Conservation (phyloP, 2,329 filamentous ascomycete species). For the Paracamarosporium sp. region DNA sequence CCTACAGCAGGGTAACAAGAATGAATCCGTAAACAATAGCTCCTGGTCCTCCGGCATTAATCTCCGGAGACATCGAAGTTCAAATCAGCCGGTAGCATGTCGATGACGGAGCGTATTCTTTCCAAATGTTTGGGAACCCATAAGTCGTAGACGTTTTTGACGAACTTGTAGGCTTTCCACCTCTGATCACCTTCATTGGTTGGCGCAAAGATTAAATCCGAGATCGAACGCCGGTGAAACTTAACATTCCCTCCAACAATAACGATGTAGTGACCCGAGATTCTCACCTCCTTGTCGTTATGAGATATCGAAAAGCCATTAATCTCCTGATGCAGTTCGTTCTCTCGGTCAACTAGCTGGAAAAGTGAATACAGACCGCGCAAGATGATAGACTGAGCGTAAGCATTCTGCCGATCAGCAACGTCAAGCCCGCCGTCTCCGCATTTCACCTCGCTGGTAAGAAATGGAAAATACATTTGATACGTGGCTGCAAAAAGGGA, state of each 20-base stretch:
- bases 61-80: slow-evolving; percentile 12
- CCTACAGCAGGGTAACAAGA: no score
- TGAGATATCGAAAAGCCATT: slow-evolving; percentile 26
- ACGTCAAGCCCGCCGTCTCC: slow-evolving; percentile 41
- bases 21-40: no score
- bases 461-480: slow-evolving; percentile 59
- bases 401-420: slow-evolving; percentile 33
- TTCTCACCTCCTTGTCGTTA: slow-evolving; percentile 17
- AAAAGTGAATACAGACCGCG: slow-evolving; percentile 18
- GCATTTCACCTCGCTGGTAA: slow-evolving; percentile 58
- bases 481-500: slow-evolving; percentile 55
- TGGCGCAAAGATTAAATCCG: slow-evolving; percentile 10
- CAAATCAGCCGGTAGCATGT: slow-evolving; percentile 12
- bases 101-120: slow-evolving; percentile 17
- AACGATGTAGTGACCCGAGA: slow-evolving; percentile 22
- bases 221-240: slow-evolving; percentile 24
- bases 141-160: slow-evolving; percentile 18
- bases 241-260: slow-evolving; percentile 17
- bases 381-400: slow-evolving; percentile 20
- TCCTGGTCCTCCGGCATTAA: no score
- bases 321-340: slow-evolving; percentile 25
- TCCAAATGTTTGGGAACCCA: slow-evolving; percentile 15
- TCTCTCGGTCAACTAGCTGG: slow-evolving; percentile 17
- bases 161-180: slow-evolving; percentile 18
- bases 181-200: slow-evolving; percentile 7